phyloP scores from a whole-genome alignment of 768 basidiomycete species.

The Leccinum disarticulatum region DNA sequence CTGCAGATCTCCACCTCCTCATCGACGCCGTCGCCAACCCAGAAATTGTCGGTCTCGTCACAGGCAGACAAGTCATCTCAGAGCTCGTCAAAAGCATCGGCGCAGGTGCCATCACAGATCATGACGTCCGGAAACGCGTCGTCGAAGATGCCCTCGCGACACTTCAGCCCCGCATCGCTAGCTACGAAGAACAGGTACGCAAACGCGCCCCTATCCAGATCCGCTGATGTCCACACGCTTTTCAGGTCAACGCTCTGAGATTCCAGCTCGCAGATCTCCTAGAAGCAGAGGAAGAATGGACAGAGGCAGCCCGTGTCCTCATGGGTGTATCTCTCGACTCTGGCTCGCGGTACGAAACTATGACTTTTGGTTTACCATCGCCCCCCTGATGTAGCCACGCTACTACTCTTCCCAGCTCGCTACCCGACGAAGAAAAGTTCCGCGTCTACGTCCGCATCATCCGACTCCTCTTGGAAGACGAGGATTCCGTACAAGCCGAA shows the following conservation, averaged over 20 bases:
- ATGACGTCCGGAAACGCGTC: conserved; percentile 64
- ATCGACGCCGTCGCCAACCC: conserved; percentile 83
- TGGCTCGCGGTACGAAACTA: conserved; percentile 66
- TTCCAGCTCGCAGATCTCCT: conserved; percentile 91
- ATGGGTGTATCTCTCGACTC: conserved; percentile 93
- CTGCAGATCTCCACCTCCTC: conserved; percentile 62
- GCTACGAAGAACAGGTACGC: conserved; percentile 91
- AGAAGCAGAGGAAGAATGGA: conserved; percentile 91
- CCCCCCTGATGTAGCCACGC: not conserved
- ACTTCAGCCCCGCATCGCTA: conserved; percentile 78
- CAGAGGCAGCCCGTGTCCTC: conserved; percentile 85
- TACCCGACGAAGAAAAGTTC: conserved; percentile 84
- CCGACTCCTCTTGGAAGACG: conserved; percentile 90
- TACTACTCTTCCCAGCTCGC: conserved; percentile 39
- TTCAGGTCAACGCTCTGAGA: conserved; percentile 76
- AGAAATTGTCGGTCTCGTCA: conserved; percentile 79
- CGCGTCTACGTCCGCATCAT: conserved; percentile 92
- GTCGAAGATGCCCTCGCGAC: conserved; percentile 72
- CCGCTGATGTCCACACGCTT: conserved; percentile 1
- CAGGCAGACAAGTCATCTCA: conserved; percentile 83
- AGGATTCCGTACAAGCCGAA: conserved; percentile 97
- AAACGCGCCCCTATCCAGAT: not conserved
- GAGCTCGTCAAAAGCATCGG: conserved; percentile 75
- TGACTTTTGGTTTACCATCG: not conserved
- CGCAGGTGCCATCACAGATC: conserved; percentile 51